phyloP scores from a whole-genome alignment of 1,139 yeast species.

The Candida smagusa region DNA sequence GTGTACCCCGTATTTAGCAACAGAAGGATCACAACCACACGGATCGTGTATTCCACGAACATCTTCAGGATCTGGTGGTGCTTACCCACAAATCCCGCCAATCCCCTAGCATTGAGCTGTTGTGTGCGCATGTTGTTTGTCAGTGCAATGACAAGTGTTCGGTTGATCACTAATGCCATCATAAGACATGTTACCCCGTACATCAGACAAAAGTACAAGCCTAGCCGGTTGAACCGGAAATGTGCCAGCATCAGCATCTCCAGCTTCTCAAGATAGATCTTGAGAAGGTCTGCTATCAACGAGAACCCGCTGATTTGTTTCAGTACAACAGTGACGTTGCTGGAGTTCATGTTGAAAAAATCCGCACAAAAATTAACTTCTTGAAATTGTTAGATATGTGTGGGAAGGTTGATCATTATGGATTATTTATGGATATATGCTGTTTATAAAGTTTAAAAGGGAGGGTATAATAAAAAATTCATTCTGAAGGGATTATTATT shows the following conservation, averaged over 20 bases:
- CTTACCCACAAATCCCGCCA: neutral
- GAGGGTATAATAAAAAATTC: neutral
- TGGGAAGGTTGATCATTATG: too few species aligned
- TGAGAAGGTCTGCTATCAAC: conserved; percentile 8
- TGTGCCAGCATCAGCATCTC: conserved; percentile 10
- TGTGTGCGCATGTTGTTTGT: conserved; percentile 39
- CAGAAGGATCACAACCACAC: conserved; percentile 30
- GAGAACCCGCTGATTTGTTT: neutral
- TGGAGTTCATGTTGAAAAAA: conserved; percentile 1
- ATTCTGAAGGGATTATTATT: too few species aligned
- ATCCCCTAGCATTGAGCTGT: conserved; percentile 9
- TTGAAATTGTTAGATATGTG: too few species aligned
- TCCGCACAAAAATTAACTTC: too few species aligned
- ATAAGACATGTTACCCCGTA: conserved; percentile 48
- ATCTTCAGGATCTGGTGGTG: conserved; percentile 12
- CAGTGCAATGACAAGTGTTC: conserved; percentile 66
- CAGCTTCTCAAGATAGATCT: conserved; percentile 23
- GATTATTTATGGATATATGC: too few species aligned
- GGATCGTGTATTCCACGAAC: conserved; percentile 23
- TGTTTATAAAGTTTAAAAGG: neutral
- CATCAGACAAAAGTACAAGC: conserved; percentile 32
- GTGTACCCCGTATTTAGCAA: conserved; percentile 30
- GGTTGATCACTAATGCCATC: conserved; percentile 62
- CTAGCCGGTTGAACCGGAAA: conserved; percentile 19
- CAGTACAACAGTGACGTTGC: neutral